Percentiles rank a stretch among this genome's conserved stretches.
phyloP scores from a whole-genome alignment of 768 basidiomycete species.

The Ramaria sp. region DNA sequence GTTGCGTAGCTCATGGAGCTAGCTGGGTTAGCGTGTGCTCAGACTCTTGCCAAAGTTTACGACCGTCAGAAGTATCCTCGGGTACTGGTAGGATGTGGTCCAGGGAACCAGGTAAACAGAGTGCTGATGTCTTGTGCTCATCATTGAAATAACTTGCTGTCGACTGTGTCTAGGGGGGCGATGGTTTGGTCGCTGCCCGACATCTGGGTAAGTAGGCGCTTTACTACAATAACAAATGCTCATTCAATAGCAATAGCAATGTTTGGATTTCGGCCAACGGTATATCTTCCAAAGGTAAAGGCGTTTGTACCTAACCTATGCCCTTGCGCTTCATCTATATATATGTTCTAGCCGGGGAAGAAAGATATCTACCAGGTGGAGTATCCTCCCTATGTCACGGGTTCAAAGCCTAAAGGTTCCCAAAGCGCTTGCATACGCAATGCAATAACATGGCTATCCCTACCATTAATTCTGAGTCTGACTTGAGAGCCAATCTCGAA shows the following conservation, averaged over 20 bases:
- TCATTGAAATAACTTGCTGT: neutral
- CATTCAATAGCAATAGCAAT: constrained; percentile 40
- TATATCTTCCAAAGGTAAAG: constrained; percentile 88
- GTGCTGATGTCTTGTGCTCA: neutral
- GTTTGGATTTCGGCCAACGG: constrained; percentile 83
- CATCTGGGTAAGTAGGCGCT: constrained; percentile 60
- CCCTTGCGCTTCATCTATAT: neutral
- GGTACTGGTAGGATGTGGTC: constrained; percentile 93
- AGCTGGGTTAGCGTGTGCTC: constrained; percentile 89
- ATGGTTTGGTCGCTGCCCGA: constrained; percentile 92
- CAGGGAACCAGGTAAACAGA: constrained; percentile 73
- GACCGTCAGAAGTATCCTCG: constrained; percentile 52
- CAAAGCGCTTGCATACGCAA: constrained; percentile 70
- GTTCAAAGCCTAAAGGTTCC: neutral
- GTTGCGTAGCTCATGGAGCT: constrained; percentile 79
- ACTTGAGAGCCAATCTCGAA: constrained; percentile 38
- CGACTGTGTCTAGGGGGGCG: constrained; percentile 46
- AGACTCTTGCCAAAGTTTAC: constrained; percentile 74
- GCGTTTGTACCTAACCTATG: neutral
- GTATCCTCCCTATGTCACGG: neutral
- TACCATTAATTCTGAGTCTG: constrained; percentile 34
- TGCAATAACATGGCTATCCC: constrained; percentile 84
- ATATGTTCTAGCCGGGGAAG: constrained; percentile 54
- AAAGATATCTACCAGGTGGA: constrained; percentile 86
- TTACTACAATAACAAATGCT: neutral